A percentile compares a stretch with the other conserved stretches of the same genome.
Evolutionary conservation across 352 stramenopile species (phyloP).

Genomic region (Phytophthora hybrid): DNA sequence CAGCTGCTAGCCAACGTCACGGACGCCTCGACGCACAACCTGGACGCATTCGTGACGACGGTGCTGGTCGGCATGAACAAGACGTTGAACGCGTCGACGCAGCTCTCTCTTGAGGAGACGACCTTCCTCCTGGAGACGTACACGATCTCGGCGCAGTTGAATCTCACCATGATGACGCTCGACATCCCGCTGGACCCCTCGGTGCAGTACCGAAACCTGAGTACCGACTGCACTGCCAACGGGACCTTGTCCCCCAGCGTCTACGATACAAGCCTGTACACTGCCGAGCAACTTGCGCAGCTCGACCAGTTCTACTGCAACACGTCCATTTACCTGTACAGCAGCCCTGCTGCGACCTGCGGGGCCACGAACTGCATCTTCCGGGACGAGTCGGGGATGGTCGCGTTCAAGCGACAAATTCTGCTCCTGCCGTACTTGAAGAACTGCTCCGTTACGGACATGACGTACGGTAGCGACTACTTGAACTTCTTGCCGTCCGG

Average conservation of each 20-base stretch:
- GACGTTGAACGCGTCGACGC: conserved; percentile 29
- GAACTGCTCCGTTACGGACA: conserved; percentile 43
- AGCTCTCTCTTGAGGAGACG: conserved; percentile 35
- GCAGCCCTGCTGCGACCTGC: conserved; percentile 35
- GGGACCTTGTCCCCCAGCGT: conserved; percentile 20
- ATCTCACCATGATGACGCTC: conserved; percentile 47
- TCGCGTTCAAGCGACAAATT: conserved; percentile 50
- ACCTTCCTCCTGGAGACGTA: conserved; percentile 43
- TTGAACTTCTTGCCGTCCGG: conserved; percentile 42
- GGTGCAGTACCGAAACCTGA: conserved; percentile 42
- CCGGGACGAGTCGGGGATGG: conserved; percentile 40
- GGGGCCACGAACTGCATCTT: conserved; percentile 52
- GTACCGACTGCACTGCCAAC: conserved; percentile 32
- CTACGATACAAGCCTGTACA: conserved; percentile 25
- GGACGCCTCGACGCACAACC: conserved; percentile 36
- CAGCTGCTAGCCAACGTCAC: conserved; percentile 35
- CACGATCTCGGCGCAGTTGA: conserved; percentile 43
- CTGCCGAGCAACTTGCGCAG: conserved; percentile 14
- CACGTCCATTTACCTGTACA: conserved; percentile 34
- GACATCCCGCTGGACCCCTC: conserved; percentile 38
- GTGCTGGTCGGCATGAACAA: conserved; percentile 37
- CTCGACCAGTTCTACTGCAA: conserved; percentile 33
- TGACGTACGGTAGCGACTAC: conserved; percentile 49
- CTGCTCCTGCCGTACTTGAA: conserved; percentile 49
- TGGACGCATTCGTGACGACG: conserved; percentile 31